Conservation (phyloP, 208 protist genomes). For the Blechomonas ayalai region DNA sequence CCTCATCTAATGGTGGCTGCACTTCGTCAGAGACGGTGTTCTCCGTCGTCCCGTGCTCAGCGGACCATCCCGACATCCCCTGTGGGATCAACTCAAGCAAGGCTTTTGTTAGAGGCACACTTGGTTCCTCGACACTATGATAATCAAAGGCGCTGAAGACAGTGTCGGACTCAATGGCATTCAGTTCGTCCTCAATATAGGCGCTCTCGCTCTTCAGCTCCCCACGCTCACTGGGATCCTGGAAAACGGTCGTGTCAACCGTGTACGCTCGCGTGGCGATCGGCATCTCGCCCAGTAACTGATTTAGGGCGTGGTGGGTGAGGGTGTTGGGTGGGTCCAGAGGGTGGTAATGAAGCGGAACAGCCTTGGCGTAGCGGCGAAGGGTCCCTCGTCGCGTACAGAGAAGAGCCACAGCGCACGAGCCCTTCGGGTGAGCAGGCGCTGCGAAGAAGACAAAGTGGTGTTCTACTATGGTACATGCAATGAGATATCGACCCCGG, state of each 20-base stretch:
- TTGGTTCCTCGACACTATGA: conserved; percentile 12
- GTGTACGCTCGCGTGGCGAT: conserved; percentile 14
- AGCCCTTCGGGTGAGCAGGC: conserved; percentile 11
- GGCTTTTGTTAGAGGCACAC: conserved; percentile 18
- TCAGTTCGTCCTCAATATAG: conserved; percentile 25
- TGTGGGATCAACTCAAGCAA: conserved; percentile 19
- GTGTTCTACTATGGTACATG: conserved; percentile 20
- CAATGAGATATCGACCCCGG: conserved; percentile 9
- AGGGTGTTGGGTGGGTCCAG: conserved; percentile 16
- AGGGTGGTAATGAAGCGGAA: conserved; percentile 21
- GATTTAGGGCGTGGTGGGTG: conserved; percentile 22
- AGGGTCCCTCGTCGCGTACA: conserved; percentile 20
- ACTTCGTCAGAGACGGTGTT: no score
- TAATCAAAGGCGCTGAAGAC: conserved; percentile 14
- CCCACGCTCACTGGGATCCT: conserved; percentile 18
- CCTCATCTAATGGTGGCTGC: no score
- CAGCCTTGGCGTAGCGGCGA: conserved; percentile 11
- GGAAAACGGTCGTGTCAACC: conserved; percentile 8
- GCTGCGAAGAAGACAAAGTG: conserved; percentile 24
- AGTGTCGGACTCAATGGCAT: conserved; percentile 18
- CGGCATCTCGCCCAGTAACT: conserved; percentile 22
- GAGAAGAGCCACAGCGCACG: conserved; percentile 13
- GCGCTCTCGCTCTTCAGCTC: conserved; percentile 15
- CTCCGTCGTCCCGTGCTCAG: neutral
- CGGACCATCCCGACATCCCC: conserved; percentile 5